Evolutionary conservation across 768 basidiomycete genomes (phyloP), one percentile per base, ranked within the genome.

Genomic region (Rubroboletus pulcherrimus): DNA sequence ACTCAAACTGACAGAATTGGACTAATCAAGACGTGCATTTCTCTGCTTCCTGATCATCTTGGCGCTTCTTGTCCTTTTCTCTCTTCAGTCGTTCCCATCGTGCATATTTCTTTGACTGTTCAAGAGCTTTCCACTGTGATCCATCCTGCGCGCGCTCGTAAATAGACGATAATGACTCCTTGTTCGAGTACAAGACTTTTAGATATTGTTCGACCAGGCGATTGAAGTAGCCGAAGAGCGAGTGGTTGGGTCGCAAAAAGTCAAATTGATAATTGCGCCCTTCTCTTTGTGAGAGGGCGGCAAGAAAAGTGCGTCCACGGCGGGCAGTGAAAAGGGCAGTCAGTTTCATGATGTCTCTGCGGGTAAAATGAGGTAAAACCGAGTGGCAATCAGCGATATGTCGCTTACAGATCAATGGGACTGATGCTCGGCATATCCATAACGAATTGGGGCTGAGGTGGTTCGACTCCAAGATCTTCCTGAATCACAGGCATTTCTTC

Each of bases 191-290:
- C 63, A 98, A 77, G 60, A 98, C 83, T 75, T 89, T 94, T 57
- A 85, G 84, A 74, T 99, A 98, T 71, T 96, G 93, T 66, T 98
- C 94, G 62, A 98, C 93, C 73, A 98, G 83, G 64, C 91, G 87
- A 72, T 98, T 98, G 78, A 98, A 99, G 74, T 91, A 95, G 40
- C 90, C 88, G 66, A 95, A 98, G 34, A 99, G 85, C 7, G 96
- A 97, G 70, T 98, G 96, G 2, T 86, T 93, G 10, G 96, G 97
- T 41, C 93, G 84, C 48, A 99, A 80, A 71, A 99, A 99, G 68
- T 98, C 97, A 68, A 99, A 99, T 66, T 98, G 95, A 69, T 91
- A 95, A 73, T 98, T 98, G 42, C 91, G 85, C 9, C 92, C 93
- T 75, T 99, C 97, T 38, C 86, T 83, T 26, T 84, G 78, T 7